phyloP scores from a whole-genome alignment of 805 yeast species.

The Ogataea philodendri region DNA sequence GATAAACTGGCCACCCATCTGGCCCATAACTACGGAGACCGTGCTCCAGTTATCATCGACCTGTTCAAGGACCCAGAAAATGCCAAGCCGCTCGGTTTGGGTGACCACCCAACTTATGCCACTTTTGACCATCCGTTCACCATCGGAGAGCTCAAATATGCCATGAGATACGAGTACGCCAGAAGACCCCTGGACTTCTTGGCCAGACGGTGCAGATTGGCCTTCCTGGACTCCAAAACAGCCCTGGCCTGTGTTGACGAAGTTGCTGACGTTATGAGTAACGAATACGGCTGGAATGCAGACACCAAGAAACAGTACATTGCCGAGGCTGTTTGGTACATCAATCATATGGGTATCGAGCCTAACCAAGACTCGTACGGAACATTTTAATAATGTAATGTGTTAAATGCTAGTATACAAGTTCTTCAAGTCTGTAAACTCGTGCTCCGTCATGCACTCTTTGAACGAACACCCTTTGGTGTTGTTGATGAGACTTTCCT shows the following conservation, averaged over 20 bases:
- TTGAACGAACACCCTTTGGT: slow-evolving; percentile 42
- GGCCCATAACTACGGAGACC: slow-evolving; percentile 83
- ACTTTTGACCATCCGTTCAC: slow-evolving; percentile 80
- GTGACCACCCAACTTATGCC: slow-evolving; percentile 34
- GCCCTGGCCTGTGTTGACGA: slow-evolving; percentile 79
- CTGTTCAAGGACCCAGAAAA: slow-evolving; percentile 50
- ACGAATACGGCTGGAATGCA: slow-evolving; percentile 72
- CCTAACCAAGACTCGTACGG: slow-evolving; percentile 29
- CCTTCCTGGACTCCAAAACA: slow-evolving; percentile 83
- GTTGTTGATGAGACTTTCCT: slow-evolving; percentile 48
- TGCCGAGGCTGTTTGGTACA: slow-evolving; percentile 51
- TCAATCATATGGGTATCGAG: slow-evolving; percentile 58
- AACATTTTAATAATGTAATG: slow-evolving; percentile 8
- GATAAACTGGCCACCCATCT: slow-evolving; percentile 77
- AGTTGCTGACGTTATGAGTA: slow-evolving; percentile 81
- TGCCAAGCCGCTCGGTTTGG: slow-evolving; percentile 62
- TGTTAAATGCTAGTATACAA: slow-evolving; percentile 35
- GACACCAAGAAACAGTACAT: slow-evolving; percentile 54
- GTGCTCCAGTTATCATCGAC: slow-evolving; percentile 77
- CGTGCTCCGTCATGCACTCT: slow-evolving; percentile 44
- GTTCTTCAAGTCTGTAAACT: slow-evolving; percentile 40
- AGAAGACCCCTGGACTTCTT: slow-evolving; percentile 87
- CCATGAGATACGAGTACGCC: slow-evolving; percentile 77
- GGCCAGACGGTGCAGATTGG: slow-evolving; percentile 90
- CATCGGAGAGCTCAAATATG: slow-evolving; percentile 84